A percentile compares a stretch with the other conserved stretches of the same genome.
Evolutionary conservation across 805 yeast species (phyloP).

Genomic region (Candida sithepensis): DNA sequence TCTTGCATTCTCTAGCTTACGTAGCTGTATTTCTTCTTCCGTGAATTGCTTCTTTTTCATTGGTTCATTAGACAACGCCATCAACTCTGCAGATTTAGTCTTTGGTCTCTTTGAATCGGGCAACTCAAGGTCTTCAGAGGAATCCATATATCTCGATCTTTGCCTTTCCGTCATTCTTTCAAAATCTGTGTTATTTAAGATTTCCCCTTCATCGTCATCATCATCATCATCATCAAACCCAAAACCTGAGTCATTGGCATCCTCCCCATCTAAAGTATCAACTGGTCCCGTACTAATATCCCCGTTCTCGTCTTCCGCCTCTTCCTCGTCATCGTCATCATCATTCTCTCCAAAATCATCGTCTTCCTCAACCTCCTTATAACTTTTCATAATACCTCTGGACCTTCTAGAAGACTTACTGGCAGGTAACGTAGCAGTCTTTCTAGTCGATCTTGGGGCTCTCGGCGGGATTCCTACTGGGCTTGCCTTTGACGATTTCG

Average conservation of each 20-base stretch:
- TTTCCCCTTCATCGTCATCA: slow-evolving; percentile 40
- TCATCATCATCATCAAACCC: slow-evolving; percentile 18
- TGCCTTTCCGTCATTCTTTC: slow-evolving; percentile 56
- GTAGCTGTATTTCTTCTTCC: slow-evolving; percentile 77
- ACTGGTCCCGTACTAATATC: slow-evolving; percentile 9
- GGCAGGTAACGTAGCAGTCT: background rate
- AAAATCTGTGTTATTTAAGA: slow-evolving; percentile 38
- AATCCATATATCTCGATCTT: slow-evolving; percentile 40
- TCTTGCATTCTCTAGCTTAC: slow-evolving; percentile 85
- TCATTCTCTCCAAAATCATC: slow-evolving; percentile 22
- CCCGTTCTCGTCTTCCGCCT: slow-evolving; percentile 8
- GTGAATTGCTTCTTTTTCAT: slow-evolving; percentile 56
- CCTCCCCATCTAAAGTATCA: slow-evolving; percentile 8
- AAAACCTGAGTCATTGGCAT: slow-evolving; percentile 4
- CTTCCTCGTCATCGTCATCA: slow-evolving; percentile 18
- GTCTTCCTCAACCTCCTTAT: slow-evolving; percentile 20
- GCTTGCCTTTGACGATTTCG: background rate
- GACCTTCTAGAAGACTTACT: slow-evolving; percentile 10
- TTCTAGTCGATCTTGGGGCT: slow-evolving; percentile 1
- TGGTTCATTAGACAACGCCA: slow-evolving; percentile 37
- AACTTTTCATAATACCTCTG: slow-evolving; percentile 12
- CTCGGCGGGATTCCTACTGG: background rate
- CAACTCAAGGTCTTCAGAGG: slow-evolving; percentile 22
- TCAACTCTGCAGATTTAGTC: slow-evolving; percentile 25
- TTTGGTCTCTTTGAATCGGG: slow-evolving; percentile 8